phyloP scores from a whole-genome alignment of 148 eudicot genomes.

The Diospyros kaki region DNA sequence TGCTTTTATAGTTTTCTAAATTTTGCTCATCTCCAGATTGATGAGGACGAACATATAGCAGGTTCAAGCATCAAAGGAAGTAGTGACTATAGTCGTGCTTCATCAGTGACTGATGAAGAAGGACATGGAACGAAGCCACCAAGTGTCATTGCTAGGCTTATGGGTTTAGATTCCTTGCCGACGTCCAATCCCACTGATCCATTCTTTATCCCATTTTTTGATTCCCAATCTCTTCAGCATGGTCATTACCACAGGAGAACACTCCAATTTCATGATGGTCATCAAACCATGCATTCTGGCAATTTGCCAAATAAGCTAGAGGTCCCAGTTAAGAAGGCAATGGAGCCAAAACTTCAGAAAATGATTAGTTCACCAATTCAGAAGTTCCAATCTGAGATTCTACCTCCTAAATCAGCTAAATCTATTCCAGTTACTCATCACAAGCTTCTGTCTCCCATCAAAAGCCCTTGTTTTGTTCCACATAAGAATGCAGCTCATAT shows the following conservation, averaged over 20 bases:
- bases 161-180: slow-evolving; percentile 91
- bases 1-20: not conserved
- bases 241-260: slow-evolving; percentile 38
- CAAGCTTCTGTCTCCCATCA: slow-evolving; percentile 91
- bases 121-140: slow-evolving; percentile 58
- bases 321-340: slow-evolving; percentile 25
- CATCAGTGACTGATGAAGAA: slow-evolving; percentile 87
- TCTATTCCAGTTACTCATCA: slow-evolving; percentile 83
- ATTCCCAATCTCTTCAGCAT: slow-evolving; percentile 55
- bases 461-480: slow-evolving; percentile 58
- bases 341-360: slow-evolving; percentile 43
- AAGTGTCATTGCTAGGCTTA: slow-evolving; percentile 86
- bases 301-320: slow-evolving; percentile 33
- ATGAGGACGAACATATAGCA: slow-evolving; percentile 57
- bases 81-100: slow-evolving; percentile 82
- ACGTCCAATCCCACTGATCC: slow-evolving; percentile 47
- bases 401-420: slow-evolving; percentile 88
- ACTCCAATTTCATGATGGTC: slow-evolving; percentile 41
- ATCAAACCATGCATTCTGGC: slow-evolving; percentile 34
- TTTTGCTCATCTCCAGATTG: slow-evolving; percentile 38
- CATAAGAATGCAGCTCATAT: slow-evolving; percentile 71
- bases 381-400: slow-evolving; percentile 77
- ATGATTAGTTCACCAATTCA: slow-evolving; percentile 50
- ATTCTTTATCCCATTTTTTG: slow-evolving; percentile 56
- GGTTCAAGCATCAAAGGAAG: slow-evolving; percentile 57